A percentile compares a stretch with the other conserved stretches of the same genome.
These are phyloP conservation scores for Colletotrichum kahawae DNA, from an alignment of 2,329 filamentous ascomycete species.

Conservation along the genomic window DNA sequence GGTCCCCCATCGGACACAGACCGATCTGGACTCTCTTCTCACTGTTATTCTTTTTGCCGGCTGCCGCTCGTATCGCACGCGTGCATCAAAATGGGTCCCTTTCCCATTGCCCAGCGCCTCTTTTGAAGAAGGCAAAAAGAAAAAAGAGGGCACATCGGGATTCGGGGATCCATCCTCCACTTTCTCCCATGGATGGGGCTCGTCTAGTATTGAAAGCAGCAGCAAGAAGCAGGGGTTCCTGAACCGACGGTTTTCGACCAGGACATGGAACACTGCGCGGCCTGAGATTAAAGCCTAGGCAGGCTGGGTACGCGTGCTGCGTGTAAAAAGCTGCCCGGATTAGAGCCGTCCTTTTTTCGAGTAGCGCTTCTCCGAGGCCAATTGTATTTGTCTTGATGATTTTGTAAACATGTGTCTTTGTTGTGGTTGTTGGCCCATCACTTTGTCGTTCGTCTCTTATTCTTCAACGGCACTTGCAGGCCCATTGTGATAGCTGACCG, in stretches of 20 bases:
- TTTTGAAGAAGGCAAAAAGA: neutral
- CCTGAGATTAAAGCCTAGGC: neutral
- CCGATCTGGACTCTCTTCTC: slow-evolving; percentile 16
- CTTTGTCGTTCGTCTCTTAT: neutral
- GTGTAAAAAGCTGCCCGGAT: neutral
- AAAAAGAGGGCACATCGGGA: slow-evolving; percentile 5
- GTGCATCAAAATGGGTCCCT: neutral
- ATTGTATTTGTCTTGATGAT: neutral
- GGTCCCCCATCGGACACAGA: slow-evolving; percentile 13
- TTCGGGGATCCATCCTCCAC: slow-evolving; percentile 16
- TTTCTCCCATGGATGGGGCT: neutral
- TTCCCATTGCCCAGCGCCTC: neutral
- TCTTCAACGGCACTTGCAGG: neutral
- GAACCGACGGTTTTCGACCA: neutral
- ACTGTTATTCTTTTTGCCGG: neutral
- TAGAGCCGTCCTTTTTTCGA: neutral
- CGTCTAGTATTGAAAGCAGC: neutral
- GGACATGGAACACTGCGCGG: slow-evolving; percentile 3
- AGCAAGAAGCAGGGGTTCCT: neutral
- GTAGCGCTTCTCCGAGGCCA: neutral
- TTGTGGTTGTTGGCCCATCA: neutral
- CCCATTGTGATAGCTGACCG: neutral
- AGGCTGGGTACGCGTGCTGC: neutral
- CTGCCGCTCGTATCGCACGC: slow-evolving; percentile 19
- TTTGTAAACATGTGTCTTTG: neutral